A percentile compares a stretch with the other conserved stretches of the same genome.
phyloP scores from a whole-genome alignment of 2,329 filamentous ascomycete species.

The Ophiostoma triangulosporum region DNA sequence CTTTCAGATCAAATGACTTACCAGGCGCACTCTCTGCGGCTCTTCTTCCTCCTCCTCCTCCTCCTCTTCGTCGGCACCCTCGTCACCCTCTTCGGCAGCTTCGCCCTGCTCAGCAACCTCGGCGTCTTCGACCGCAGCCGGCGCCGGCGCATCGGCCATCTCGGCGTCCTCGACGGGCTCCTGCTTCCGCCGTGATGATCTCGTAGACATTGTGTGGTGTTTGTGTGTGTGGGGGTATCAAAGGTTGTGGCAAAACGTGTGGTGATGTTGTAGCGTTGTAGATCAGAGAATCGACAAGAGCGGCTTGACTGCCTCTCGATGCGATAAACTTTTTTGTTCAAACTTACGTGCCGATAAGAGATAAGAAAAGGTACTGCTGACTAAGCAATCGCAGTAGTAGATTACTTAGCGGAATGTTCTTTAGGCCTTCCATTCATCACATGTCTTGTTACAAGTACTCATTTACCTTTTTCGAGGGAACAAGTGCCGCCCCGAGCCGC shows the following conservation, averaged over 20 bases:
- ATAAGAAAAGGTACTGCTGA: neutral
- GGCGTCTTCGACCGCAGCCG: constrained; percentile 7
- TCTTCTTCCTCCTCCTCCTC: constrained; percentile 33
- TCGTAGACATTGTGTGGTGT: constrained; percentile 11
- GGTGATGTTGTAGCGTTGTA: neutral
- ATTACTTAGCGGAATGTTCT: too few relatives aligned
- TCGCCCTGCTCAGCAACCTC: constrained; percentile 13
- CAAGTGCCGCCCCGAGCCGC: too few relatives aligned
- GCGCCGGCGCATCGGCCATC: constrained; percentile 31
- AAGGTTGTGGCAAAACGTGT: neutral
- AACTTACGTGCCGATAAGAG: neutral
- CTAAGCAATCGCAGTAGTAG: too few relatives aligned
- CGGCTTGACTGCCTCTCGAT: neutral
- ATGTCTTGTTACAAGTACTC: too few relatives aligned
- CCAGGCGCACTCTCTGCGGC: constrained; percentile 47
- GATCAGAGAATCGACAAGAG: too few relatives aligned
- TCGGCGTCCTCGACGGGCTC: constrained; percentile 17
- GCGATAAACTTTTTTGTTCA: constrained; percentile 8
- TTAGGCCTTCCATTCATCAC: too few relatives aligned
- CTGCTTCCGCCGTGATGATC: constrained; percentile 11
- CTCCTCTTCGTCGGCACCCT: constrained; percentile 17
- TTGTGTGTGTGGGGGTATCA: neutral
- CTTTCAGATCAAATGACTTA: constrained; percentile 22
- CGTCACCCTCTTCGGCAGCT: constrained; percentile 7
- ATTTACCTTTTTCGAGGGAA: too few relatives aligned